phyloP scores from a whole-genome alignment of 139 green algal genomes.

The Volvox reticuliferus region DNA sequence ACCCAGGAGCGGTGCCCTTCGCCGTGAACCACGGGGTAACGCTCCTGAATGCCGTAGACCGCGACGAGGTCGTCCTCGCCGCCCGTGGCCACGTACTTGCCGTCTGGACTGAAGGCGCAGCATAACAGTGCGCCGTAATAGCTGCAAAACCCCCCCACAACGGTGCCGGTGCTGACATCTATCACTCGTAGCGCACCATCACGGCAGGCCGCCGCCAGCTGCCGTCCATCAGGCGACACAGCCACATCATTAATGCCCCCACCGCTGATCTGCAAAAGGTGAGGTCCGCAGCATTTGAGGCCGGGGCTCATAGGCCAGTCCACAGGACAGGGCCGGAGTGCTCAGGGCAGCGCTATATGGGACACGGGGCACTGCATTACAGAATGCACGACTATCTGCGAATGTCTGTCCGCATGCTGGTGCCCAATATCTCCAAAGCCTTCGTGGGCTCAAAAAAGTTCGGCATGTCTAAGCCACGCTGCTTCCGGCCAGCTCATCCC shows the following conservation, averaged over 20 bases:
- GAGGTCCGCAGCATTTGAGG: too few species aligned
- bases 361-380: too few species aligned
- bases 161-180: constrained; percentile 62
- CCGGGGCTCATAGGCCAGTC: too few species aligned
- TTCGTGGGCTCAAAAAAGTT: too few species aligned
- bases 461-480: too few species aligned
- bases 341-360: too few species aligned
- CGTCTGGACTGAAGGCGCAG: constrained; percentile 89
- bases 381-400: too few species aligned
- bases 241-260: constrained; percentile 79
- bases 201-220: constrained; percentile 80
- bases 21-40: constrained; percentile 76
- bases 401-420: too few species aligned
- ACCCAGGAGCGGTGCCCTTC: constrained; percentile 91
- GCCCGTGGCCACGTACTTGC: constrained; percentile 83
- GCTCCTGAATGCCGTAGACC: constrained; percentile 78
- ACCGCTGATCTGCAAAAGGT: constrained; percentile 27
- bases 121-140: constrained; percentile 94
- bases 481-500: too few species aligned
- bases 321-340: too few species aligned
- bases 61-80: constrained; percentile 95
- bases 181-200: constrained; percentile 87
- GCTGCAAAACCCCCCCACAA: constrained; percentile 63
- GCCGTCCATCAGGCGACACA: constrained; percentile 79
- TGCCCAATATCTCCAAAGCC: too few species aligned